Evolutionary conservation across 192 early-diverging fungal species (phyloP), one percentile per base, ranked within the genome.

Genomic region (Umbelopsis ramanniana): DNA sequence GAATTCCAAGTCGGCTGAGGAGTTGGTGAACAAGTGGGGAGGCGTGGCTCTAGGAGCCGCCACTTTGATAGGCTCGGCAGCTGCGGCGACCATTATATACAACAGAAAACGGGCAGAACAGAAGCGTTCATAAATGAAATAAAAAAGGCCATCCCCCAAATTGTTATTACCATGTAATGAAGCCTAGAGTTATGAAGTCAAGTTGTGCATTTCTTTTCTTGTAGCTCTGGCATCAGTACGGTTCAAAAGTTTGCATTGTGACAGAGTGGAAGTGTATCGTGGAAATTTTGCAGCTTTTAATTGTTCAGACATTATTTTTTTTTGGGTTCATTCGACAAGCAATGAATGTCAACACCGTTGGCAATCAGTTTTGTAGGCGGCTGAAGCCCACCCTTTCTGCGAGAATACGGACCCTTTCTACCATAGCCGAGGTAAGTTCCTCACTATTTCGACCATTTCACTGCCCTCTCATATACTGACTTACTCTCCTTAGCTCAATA

Each of bases 11-110:
- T 37, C 57, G 23, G 33, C 57, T 14, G 57, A 63, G 57, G 57
- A 63, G 33, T 6, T 29, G 57, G 35, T 63, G 57, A 63, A 63
- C 1, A 37, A 63, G n/a, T 63, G 57, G 57, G 12, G 15, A 1
- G 57, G 57, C 11, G 57, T 63, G 7, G 57, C 57, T 14, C 29
- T 63, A 35, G 57, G 57, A 63, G 57, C 57, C 3, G 57, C 57
- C 11, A 26, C 33, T 19, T 29, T 63, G 14, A 37, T 63, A 35
- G 57, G 57, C 19, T 37, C 57, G 11, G 57, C 57, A 19, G 57
- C 57, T 38, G 57, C 35, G 5, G 57, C 29, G 2, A 35, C 15
- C 33, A 63, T 63, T 14, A 33, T 63, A 1, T 63, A 63, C 17
- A 63, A 26, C 33, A 22, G 57, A 4, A 63, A 63, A 35, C 26